These are phyloP conservation scores for Vaccinium macrocarpon DNA, from an alignment of 148 eudicot species.

Conservation along the genomic window DNA sequence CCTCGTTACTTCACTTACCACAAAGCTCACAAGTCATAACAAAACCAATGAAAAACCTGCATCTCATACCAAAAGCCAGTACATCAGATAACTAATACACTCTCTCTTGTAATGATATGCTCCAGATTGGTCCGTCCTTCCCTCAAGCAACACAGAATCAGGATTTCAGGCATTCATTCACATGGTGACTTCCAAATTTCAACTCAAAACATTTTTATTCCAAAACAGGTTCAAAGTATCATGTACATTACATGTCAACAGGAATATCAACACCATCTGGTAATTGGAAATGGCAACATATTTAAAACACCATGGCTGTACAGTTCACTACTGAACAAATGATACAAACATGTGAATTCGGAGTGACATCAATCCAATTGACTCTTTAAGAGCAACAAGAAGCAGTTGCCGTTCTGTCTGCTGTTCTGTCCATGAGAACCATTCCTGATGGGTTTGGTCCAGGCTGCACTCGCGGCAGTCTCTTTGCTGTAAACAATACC, in stretches of 20 bases:
- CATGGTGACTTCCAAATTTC: background rate
- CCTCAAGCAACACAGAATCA: background rate
- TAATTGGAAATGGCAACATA: background rate
- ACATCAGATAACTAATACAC: background rate
- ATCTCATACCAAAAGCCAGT: background rate
- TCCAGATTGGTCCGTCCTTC: background rate
- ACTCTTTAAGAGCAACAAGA: conserved; percentile 30
- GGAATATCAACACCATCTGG: conserved; percentile 9
- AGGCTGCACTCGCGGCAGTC: conserved; percentile 39
- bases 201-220: background rate
- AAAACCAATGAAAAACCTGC: background rate
- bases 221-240: background rate
- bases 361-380: background rate
- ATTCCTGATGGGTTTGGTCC: conserved; percentile 40
- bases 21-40: background rate
- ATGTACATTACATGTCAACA: background rate
- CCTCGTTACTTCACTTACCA: background rate
- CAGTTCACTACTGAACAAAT: background rate
- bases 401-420: conserved; percentile 21
- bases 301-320: conserved; percentile 3
- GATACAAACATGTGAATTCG: background rate
- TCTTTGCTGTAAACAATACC: conserved; percentile 34
- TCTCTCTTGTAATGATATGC: background rate
- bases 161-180: background rate
- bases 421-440: conserved; percentile 40